phyloP scores from a whole-genome alignment of 768 basidiomycete species.

The Fibroporia radiculosa region DNA sequence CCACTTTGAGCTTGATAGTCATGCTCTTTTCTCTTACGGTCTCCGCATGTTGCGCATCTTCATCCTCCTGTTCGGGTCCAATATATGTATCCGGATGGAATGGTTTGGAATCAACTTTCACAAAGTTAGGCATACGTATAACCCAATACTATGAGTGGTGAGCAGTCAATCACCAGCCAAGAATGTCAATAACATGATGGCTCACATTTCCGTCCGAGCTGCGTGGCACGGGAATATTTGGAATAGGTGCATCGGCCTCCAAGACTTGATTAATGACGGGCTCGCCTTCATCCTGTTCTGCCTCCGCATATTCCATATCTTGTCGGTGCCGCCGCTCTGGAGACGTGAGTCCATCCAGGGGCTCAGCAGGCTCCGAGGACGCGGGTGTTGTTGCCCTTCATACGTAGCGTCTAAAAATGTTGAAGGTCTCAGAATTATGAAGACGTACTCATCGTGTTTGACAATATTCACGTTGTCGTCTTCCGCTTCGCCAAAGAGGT shows the following conservation, averaged over 20 bases:
- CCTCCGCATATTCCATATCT: constrained; percentile 65
- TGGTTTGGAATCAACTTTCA: constrained; percentile 82
- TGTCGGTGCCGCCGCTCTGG: constrained; percentile 50
- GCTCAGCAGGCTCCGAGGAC: constrained; percentile 24
- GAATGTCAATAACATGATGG: constrained; percentile 4
- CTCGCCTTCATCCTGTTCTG: constrained; percentile 68
- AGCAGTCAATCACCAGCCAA: constrained; percentile 2
- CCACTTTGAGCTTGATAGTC: constrained; percentile 81
- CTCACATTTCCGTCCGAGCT: constrained; percentile 78
- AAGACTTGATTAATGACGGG: constrained; percentile 44
- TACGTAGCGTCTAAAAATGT: background rate
- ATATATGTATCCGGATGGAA: constrained; percentile 84
- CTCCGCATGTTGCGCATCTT: constrained; percentile 49
- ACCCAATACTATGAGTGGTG: constrained; percentile 66
- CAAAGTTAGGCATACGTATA: constrained; percentile 88
- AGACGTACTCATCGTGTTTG: constrained; percentile 42
- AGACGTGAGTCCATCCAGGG: constrained; percentile 59
- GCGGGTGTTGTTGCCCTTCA: constrained; percentile 19
- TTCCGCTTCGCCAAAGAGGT: constrained; percentile 74
- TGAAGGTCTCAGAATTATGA: background rate
- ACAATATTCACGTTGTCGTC: constrained; percentile 32
- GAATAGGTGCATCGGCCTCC: constrained; percentile 71
- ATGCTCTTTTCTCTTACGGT: constrained; percentile 71
- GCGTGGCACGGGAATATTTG: constrained; percentile 79
- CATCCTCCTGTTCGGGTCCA: constrained; percentile 74